A percentile compares a stretch with the other conserved stretches of the same genome.
Evolutionary conservation across 129 eudicot species (phyloP).

Genomic region (Cynara cardunculus): DNA sequence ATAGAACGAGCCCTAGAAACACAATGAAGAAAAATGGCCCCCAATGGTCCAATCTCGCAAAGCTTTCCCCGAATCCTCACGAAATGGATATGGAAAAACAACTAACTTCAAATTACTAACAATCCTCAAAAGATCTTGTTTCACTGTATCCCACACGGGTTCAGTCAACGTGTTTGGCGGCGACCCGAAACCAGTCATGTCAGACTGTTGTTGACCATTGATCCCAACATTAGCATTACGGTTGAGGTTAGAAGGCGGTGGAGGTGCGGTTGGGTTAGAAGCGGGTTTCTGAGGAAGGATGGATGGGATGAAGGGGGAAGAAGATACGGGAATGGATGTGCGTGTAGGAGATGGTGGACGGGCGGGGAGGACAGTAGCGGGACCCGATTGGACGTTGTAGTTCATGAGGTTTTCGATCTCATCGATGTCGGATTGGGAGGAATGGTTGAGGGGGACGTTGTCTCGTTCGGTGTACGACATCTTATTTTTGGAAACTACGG

Average conservation of each 20-base stretch:
- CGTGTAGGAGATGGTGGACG: no score
- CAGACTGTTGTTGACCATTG: no score
- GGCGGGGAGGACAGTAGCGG: no score
- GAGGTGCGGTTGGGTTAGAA: constrained; percentile 31
- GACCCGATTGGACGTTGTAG: constrained; percentile 31
- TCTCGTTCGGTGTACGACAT: constrained; percentile 56
- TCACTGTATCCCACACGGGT: no score
- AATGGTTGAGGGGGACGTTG: constrained; percentile 70
- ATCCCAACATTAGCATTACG: no score
- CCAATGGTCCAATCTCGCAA: constrained; percentile 97
- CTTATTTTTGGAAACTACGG: constrained; percentile 4
- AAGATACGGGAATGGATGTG: constrained; percentile 71
- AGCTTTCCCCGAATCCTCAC: constrained; percentile 97
- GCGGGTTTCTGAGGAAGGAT: constrained; percentile 37
- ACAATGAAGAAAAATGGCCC: constrained; percentile 98
- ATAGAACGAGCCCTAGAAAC: constrained; percentile 73
- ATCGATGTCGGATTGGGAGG: constrained; percentile 95
- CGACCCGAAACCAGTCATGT: no score
- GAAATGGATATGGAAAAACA: constrained; percentile 82
- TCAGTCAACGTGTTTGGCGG: no score
- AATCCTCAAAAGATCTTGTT: no score
- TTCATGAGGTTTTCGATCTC: constrained; percentile 86
- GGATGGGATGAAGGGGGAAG: constrained; percentile 63
- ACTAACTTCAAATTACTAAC: no score
- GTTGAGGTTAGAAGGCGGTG: no score